phyloP scores from a whole-genome alignment of 805 yeast species.

The Grigorovia jiainica region DNA sequence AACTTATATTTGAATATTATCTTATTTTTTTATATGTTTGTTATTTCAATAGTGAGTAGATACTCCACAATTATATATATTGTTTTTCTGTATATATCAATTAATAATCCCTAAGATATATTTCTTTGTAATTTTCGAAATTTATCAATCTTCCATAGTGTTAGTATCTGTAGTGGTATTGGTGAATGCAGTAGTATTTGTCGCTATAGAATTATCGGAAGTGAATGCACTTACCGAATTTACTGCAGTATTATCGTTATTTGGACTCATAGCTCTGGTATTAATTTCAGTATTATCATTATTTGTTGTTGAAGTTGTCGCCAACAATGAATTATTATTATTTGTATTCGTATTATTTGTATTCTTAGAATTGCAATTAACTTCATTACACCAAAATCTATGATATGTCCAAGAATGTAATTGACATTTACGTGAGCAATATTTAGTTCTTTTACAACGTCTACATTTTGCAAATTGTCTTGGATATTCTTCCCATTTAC shows the following conservation, averaged over 20 bases:
- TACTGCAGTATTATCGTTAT: not conserved
- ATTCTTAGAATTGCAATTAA: conserved; percentile 24
- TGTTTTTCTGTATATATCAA: too few relatives aligned
- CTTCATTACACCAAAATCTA: conserved; percentile 81
- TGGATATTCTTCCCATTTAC: conserved; percentile 86
- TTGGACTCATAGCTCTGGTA: conserved; percentile 1
- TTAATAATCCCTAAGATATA: too few relatives aligned
- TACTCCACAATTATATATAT: too few relatives aligned
- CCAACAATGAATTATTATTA: not conserved
- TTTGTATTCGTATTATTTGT: conserved; percentile 12
- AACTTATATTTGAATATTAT: too few relatives aligned
- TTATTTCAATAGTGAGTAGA: too few relatives aligned
- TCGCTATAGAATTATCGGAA: not conserved
- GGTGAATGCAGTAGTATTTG: too few relatives aligned
- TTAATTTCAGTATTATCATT: not conserved
- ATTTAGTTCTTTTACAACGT: conserved; percentile 88
- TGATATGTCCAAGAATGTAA: conserved; percentile 87
- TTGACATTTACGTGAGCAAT: conserved; percentile 89
- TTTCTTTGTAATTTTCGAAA: too few relatives aligned
- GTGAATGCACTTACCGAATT: not conserved
- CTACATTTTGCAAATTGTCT: conserved; percentile 92
- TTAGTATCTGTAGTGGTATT: not conserved
- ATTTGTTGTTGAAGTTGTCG: not conserved
- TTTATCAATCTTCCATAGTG: not conserved
- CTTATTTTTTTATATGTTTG: too few relatives aligned